Evolutionary conservation across 208 protist genomes (phyloP).

Genomic region (Vickermania spadyakhi): DNA sequence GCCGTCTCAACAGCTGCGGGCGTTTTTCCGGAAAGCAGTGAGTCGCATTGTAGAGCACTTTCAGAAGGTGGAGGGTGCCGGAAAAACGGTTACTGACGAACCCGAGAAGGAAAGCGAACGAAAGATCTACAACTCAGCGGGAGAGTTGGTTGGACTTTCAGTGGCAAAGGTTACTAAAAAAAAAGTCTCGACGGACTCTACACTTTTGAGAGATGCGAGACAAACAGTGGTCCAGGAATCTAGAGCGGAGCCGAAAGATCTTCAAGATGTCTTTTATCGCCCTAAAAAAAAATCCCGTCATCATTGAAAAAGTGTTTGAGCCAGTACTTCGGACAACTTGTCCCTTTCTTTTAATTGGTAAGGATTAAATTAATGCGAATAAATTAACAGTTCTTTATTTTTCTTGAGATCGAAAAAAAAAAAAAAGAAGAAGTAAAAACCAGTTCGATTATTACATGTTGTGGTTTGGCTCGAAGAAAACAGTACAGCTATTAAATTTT

Average conservation of each 20-base stretch:
- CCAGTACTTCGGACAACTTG: no score
- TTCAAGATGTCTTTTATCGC: conserved; percentile 70
- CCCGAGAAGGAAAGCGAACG: conserved; percentile 29
- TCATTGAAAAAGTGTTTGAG: neutral
- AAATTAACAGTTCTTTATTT: no score
- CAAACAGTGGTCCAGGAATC: conserved; percentile 13
- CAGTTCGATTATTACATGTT: no score
- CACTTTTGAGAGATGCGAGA: conserved; percentile 50
- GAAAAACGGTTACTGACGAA: conserved; percentile 1
- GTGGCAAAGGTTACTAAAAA: conserved; percentile 43
- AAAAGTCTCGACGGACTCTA: conserved; percentile 53
- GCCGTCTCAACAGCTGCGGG: conserved; percentile 68
- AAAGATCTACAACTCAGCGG: conserved; percentile 55
- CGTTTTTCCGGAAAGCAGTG: conserved; percentile 82
- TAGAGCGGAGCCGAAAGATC: neutral
- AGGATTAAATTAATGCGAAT: no score
- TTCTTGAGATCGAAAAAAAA: no score
- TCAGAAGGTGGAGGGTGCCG: conserved; percentile 13
- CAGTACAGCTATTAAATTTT: no score
- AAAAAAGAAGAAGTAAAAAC: no score
- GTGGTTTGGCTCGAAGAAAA: no score
- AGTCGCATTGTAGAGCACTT: conserved; percentile 73
- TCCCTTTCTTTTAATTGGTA: no score
- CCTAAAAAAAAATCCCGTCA: conserved; percentile 42
- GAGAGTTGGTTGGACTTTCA: conserved; percentile 63